These are phyloP conservation scores for Ganoderma boninense DNA, from an alignment of 1,284 basidiomycete genomes.

Conservation along the genomic window DNA sequence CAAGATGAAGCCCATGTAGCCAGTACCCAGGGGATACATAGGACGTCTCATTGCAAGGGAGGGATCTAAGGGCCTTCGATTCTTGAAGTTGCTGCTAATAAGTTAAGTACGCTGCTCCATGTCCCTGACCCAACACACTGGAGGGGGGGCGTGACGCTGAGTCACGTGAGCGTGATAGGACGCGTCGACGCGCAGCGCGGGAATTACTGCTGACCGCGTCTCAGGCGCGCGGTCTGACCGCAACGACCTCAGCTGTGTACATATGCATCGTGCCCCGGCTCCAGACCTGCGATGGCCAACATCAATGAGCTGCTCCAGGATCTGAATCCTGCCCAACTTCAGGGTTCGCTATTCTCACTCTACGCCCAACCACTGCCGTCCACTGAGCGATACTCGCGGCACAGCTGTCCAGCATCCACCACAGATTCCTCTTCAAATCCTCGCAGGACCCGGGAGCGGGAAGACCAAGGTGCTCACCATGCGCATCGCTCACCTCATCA, in stretches of 20 bases:
- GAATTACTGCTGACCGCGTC: conserved; percentile 18
- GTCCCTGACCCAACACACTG: too few species aligned
- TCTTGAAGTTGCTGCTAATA: too few species aligned
- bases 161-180: conserved; percentile 31
- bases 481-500: conserved; percentile 80
- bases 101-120: too few species aligned
- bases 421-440: conserved; percentile 75
- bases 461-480: conserved; percentile 76
- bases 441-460: conserved; percentile 88
- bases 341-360: conserved; percentile 17
- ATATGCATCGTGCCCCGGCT: neutral
- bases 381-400: neutral
- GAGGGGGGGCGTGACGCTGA: neutral
- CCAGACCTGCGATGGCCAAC: conserved; percentile 18
- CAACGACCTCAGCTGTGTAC: conserved; percentile 6
- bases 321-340: conserved; percentile 34
- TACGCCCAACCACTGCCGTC: neutral
- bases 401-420: conserved; percentile 76
- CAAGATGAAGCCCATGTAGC: too few species aligned
- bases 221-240: conserved; percentile 3
- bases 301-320: conserved; percentile 24
- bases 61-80: too few species aligned
- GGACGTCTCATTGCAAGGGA: too few species aligned
- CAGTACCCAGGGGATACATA: too few species aligned
- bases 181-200: conserved; percentile 26